Percentiles rank a stretch among this genome's conserved stretches.
Conservation (phyloP, 2,329 filamentous ascomycete genomes). For the Aureobasidium vineae region DNA sequence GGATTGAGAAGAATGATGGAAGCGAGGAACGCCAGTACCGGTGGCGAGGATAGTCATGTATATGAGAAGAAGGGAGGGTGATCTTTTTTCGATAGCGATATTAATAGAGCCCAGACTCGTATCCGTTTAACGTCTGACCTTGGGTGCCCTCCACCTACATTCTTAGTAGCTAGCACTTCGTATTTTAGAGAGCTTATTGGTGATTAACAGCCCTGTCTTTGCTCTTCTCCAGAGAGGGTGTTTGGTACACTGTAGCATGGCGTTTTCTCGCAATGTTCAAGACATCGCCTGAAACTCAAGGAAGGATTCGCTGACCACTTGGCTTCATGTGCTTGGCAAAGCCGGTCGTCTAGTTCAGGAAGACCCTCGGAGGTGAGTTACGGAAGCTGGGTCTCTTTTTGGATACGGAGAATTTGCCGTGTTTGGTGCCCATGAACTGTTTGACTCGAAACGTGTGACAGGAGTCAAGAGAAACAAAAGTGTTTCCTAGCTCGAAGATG, state of each 20-base stretch:
- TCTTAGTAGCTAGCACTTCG: not conserved
- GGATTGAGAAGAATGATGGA: not conserved
- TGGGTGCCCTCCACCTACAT: not conserved
- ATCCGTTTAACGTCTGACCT: conserved; percentile 10
- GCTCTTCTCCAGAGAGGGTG: not conserved
- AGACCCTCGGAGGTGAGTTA: not conserved
- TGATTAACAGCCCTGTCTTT: not conserved
- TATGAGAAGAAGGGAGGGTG: not conserved
- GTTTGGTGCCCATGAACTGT: not conserved
- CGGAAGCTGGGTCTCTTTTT: not conserved
- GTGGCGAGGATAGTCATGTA: not conserved
- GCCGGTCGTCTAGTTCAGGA: not conserved
- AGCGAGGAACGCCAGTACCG: not conserved
- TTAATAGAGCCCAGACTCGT: conserved; percentile 18
- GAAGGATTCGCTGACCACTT: not conserved
- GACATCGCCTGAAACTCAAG: not conserved
- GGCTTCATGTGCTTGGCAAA: conserved; percentile 10
- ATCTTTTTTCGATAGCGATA: conserved; percentile 8
- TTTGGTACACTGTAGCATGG: not conserved
- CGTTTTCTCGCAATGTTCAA: not conserved
- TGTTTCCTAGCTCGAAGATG: not conserved
- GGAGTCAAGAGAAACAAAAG: conserved; percentile 7
- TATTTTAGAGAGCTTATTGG: not conserved
- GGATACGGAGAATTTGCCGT: not conserved
- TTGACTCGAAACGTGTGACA: conserved; percentile 3